Conservation (phyloP, 2,329 filamentous ascomycete genomes). For the Claviceps fusiformis region DNA sequence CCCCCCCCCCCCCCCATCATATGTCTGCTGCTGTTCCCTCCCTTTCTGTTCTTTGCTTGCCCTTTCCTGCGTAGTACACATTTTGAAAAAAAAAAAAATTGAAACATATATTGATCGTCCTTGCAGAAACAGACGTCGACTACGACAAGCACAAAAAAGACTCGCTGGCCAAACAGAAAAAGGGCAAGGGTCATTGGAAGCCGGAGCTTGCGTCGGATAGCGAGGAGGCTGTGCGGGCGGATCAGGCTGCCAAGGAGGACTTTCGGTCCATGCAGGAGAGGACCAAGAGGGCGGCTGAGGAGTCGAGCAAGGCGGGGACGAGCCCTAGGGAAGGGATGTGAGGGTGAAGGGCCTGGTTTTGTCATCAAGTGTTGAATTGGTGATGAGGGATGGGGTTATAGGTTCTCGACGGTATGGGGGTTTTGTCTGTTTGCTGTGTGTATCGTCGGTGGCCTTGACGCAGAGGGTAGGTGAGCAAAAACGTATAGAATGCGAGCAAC, state of each 20-base stretch:
- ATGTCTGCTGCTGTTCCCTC: too few relatives aligned
- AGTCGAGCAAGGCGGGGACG: constrained; percentile 33
- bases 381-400: too few relatives aligned
- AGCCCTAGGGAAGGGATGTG: constrained; percentile 32
- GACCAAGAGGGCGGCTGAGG: constrained; percentile 38
- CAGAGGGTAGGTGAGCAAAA: not conserved
- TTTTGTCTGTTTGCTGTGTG: too few relatives aligned
- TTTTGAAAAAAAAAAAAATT: not conserved
- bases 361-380: too few relatives aligned
- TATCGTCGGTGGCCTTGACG: too few relatives aligned
- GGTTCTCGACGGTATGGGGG: too few relatives aligned
- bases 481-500: too few relatives aligned
- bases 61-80: not conserved
- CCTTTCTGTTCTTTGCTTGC: not conserved
- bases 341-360: not conserved
- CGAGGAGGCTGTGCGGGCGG: constrained; percentile 64
- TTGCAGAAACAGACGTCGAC: constrained; percentile 23
- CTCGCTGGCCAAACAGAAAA: constrained; percentile 50
- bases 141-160: constrained; percentile 48
- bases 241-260: constrained; percentile 30
- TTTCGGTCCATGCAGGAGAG: constrained; percentile 41
- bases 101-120: not conserved
- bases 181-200: constrained; percentile 63
- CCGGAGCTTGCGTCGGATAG: constrained; percentile 63
- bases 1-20: too few relatives aligned